phyloP scores from a whole-genome alignment of 768 basidiomycete species.

The Serendipita sp. region DNA sequence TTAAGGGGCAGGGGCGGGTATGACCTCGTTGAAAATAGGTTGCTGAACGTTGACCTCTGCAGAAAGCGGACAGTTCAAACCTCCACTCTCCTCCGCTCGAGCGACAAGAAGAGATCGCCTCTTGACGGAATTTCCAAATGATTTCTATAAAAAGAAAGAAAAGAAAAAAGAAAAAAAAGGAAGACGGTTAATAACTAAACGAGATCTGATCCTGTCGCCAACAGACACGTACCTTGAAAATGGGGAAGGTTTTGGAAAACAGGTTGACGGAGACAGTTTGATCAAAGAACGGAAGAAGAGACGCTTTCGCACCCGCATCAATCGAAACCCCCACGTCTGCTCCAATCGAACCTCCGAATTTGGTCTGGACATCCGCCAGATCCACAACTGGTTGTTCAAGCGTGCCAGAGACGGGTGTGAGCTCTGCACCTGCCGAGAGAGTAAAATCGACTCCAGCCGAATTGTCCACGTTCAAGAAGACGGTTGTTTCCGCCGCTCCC shows the following conservation, averaged over 20 bases:
- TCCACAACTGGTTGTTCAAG: background rate
- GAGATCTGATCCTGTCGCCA: no score
- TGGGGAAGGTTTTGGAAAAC: background rate
- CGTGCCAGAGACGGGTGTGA: background rate
- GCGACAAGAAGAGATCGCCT: background rate
- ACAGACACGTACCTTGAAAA: background rate
- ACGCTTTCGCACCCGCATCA: background rate
- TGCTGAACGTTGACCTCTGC: background rate
- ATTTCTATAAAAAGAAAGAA: background rate
- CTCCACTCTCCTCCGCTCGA: background rate
- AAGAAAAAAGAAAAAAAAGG: no score
- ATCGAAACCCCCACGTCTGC: background rate
- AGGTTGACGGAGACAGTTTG: background rate
- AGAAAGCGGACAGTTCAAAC: background rate
- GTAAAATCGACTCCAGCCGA: constrained; percentile 16
- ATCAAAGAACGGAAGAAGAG: background rate
- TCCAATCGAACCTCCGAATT: constrained; percentile 3
- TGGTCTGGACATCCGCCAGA: background rate
- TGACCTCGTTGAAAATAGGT: background rate
- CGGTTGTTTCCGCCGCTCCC: constrained; percentile 20
- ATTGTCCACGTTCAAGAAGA: constrained; percentile 27
- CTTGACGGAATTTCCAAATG: background rate
- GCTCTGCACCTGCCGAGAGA: constrained; percentile 13
- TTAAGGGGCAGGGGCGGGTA: background rate
- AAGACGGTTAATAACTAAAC: no score